These are phyloP conservation scores for Suillus luteus DNA, from an alignment of 768 basidiomycete genomes.

Conservation along the genomic window DNA sequence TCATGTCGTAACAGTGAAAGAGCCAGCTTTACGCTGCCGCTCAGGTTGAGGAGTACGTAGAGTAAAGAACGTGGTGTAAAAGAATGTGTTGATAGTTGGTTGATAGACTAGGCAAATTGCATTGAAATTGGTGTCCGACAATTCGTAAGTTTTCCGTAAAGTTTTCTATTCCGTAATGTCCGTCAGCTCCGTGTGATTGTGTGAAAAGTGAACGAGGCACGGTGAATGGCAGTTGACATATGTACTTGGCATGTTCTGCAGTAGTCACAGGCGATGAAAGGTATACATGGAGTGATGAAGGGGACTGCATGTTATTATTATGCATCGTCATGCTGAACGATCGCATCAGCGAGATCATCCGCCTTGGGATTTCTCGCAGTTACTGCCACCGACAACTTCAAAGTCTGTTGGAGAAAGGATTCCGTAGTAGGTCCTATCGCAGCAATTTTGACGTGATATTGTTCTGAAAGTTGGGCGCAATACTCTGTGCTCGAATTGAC, in stretches of 20 bases:
- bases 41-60: conserved; percentile 9
- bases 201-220: conserved; percentile 7
- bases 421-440: conserved; percentile 73
- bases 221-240: neutral
- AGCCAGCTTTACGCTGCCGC: conserved; percentile 1
- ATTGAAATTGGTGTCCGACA: conserved; percentile 9
- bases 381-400: conserved; percentile 53
- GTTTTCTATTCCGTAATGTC: conserved; percentile 1
- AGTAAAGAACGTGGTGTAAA: conserved; percentile 24
- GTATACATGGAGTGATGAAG: neutral
- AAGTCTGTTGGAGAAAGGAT: conserved; percentile 46
- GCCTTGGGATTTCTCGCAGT: conserved; percentile 59
- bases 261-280: neutral
- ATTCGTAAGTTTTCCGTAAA: conserved; percentile 9
- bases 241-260: conserved; percentile 4
- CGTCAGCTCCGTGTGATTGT: conserved; percentile 10
- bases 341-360: conserved; percentile 43
- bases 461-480: neutral
- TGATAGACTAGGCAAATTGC: neutral
- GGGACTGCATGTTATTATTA: conserved; percentile 3
- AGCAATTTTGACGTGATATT: conserved; percentile 42
- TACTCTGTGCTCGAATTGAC: conserved; percentile 1
- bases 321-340: conserved; percentile 26
- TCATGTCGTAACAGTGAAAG: conserved; percentile 22
- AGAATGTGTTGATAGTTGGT: conserved; percentile 15